Conservation (phyloP, 169 alveolate species). For the Neospora caninum region DNA sequence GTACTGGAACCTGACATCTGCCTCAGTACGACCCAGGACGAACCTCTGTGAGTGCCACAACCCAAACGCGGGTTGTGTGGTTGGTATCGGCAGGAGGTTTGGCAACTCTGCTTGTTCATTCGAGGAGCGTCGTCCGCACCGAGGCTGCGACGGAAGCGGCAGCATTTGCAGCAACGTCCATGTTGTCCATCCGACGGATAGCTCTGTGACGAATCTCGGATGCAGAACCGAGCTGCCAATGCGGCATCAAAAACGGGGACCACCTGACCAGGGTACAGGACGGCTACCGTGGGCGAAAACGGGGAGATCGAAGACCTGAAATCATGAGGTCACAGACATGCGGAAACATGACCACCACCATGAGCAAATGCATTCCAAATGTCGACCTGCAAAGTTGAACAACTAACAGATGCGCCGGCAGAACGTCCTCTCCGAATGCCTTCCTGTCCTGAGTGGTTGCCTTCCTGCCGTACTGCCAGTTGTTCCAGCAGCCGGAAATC, state of each 20-base stretch:
- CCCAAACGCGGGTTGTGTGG: too few relatives aligned
- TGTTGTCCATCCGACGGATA: not conserved
- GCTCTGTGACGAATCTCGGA: not conserved
- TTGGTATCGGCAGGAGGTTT: too few relatives aligned
- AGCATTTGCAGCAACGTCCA: not conserved
- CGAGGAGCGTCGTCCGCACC: not conserved
- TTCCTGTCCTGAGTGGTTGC: too few relatives aligned
- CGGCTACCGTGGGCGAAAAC: not conserved
- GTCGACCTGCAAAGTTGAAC: too few relatives aligned
- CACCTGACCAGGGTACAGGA: not conserved
- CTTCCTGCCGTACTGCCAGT: too few relatives aligned
- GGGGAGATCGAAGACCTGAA: conserved; percentile 15
- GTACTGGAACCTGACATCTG: too few relatives aligned
- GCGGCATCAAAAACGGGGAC: conserved; percentile 21
- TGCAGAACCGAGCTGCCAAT: not conserved
- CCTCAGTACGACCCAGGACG: too few relatives aligned
- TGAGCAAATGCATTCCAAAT: not conserved
- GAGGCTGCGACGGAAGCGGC: not conserved
- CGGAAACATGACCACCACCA: not conserved
- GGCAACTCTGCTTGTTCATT: not conserved
- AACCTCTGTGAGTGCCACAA: too few relatives aligned
- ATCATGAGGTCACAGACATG: not conserved
- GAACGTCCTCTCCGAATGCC: too few relatives aligned
- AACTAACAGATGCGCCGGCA: too few relatives aligned
- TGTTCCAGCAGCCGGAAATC: too few relatives aligned